Evolutionary conservation across 768 basidiomycete species (phyloP), one percentile per base, ranked within the genome.

Genomic region (Tulasnella sp.): DNA sequence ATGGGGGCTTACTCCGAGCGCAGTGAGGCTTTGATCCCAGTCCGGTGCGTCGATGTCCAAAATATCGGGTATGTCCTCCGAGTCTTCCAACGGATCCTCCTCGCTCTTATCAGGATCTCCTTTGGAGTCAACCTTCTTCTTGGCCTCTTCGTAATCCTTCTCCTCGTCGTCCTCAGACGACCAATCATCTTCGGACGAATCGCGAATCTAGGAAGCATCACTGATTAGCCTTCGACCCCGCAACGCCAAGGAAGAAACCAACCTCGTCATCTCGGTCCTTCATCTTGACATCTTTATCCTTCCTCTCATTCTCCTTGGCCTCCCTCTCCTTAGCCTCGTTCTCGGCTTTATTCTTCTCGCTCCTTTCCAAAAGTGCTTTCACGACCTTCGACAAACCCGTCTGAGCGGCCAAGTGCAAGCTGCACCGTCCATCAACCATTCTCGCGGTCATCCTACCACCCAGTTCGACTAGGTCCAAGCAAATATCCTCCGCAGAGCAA

Each of bases 21-120:
- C 86, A 2, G 87, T 86, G 78, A 89, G 87, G 3, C 86, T 85
- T 77, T 87, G 86, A 81, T 91, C 90, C 90, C 90, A 91, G 81
- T 91, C 90, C 0, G 85, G 75, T 1, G 84, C 84, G 61, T 89
- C 85, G 79, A 90, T 80, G 61, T 89, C 87, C n/a, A 91, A 84
- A 40, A 91, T 83, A 77, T 91, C 90, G 0, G 88, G 88, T 48
- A 84, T 83, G 67, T 88, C 86, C 2, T 20, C 16, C 5, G 84
- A 82, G 80, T 89, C 89, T 61, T 89, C 89, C 0, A 86, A 87
- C 6, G 83, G 83, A 73, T 81, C 83, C 48, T 67, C 74, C 29
- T 80, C 75, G 5, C 18, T 15, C 6, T 37, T 23, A 26, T 2
- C 48, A 48, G 79, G 57, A 61, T 80, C 73, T 48, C 48, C 48